Conservation (phyloP, 768 basidiomycete species). For the Zangia roseola region DNA sequence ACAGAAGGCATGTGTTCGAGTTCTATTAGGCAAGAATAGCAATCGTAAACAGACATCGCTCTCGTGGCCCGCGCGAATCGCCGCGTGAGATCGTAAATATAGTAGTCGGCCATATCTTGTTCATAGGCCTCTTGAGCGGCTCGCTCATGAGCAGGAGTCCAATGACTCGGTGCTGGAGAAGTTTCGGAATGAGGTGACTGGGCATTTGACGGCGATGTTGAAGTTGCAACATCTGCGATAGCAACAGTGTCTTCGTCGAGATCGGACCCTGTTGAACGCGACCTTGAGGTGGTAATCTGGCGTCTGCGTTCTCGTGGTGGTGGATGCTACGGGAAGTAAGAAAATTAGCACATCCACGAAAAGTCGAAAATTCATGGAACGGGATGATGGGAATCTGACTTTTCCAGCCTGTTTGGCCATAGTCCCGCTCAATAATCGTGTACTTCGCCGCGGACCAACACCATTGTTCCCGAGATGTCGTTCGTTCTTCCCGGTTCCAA, state of each 20-base stretch:
- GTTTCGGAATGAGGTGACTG: constrained; percentile 64
- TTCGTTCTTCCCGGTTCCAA: constrained; percentile 51
- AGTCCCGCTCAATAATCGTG: constrained; percentile 62
- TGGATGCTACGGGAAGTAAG: constrained; percentile 31
- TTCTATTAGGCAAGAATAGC: constrained; percentile 68
- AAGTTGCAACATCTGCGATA: constrained; percentile 50
- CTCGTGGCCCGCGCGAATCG: constrained; percentile 80
- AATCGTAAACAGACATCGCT: constrained; percentile 74
- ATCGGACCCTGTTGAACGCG: constrained; percentile 68
- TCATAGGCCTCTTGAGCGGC: constrained; percentile 72
- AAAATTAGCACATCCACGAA: constrained; percentile 5
- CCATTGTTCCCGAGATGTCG: constrained; percentile 42
- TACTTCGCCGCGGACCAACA: constrained; percentile 65
- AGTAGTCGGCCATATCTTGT: constrained; percentile 73
- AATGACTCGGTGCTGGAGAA: constrained; percentile 60
- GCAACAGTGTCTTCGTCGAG: constrained; percentile 60
- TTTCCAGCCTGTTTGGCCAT: constrained; percentile 55
- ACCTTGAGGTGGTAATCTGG: constrained; percentile 51
- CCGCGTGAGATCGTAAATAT: constrained; percentile 78
- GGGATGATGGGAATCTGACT: constrained; percentile 37
- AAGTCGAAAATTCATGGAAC: not conserved
- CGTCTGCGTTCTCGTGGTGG: constrained; percentile 58
- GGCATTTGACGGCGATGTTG: constrained; percentile 58
- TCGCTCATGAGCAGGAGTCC: constrained; percentile 67
- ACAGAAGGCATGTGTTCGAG: constrained; percentile 72